Evolutionary conservation across 208 protist species (phyloP).

Genomic region (Crithidia thermophila): DNA sequence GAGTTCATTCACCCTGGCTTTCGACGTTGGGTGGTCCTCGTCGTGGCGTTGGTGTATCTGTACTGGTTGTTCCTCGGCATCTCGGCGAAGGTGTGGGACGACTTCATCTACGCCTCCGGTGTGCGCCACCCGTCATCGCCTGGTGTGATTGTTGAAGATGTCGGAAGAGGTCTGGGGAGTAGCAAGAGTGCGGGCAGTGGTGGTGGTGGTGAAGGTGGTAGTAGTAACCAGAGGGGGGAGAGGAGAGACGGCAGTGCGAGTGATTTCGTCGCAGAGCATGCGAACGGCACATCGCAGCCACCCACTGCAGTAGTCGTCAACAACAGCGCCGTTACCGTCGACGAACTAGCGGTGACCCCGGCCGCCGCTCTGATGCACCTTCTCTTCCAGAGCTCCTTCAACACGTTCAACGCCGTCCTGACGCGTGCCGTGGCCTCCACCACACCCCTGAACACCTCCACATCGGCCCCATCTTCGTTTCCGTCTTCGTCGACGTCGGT

Average conservation of each 20-base stretch:
- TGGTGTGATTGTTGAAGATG: no score
- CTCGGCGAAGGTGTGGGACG: constrained; percentile 28
- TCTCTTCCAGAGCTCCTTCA: constrained; percentile 4
- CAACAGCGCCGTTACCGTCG: no score
- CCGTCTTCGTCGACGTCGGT: neutral
- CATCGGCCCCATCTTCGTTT: neutral
- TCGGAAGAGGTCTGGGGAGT: no score
- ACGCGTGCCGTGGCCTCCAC: neutral
- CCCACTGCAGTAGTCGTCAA: no score
- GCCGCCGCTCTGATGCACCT: neutral
- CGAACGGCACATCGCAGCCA: no score
- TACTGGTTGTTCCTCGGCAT: constrained; percentile 43
- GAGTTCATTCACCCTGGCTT: constrained; percentile 18
- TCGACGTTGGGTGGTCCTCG: constrained; percentile 6
- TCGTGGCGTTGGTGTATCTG: constrained; percentile 29
- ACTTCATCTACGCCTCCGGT: constrained; percentile 31
- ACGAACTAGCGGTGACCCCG: neutral
- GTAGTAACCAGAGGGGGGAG: no score
- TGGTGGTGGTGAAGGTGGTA: no score
- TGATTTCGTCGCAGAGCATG: no score
- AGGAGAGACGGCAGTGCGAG: no score
- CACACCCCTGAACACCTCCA: neutral
- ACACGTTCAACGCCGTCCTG: neutral
- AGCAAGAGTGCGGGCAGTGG: no score
- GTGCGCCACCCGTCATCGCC: constrained; percentile 9